Conservation (phyloP, 1,139 yeast genomes). For the Sporopachydermia cereana region DNA sequence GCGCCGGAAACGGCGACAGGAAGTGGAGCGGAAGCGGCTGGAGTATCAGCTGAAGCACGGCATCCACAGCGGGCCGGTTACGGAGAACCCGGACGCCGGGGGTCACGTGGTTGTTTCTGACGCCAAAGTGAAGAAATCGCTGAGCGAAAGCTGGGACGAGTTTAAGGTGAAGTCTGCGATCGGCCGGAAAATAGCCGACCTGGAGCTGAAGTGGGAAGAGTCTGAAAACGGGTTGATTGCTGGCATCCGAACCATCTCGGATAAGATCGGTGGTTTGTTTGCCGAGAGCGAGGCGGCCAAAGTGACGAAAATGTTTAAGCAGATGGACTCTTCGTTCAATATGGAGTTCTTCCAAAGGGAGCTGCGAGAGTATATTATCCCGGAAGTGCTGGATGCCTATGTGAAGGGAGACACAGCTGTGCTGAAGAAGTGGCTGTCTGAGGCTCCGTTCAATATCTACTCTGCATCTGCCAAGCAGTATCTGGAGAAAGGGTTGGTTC, state of each 20-base stretch:
- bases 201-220: constrained; percentile 69
- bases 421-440: constrained; percentile 85
- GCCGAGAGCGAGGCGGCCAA: constrained; percentile 95
- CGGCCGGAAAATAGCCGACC: constrained; percentile 51
- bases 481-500: constrained; percentile 80
- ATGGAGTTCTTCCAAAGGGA: constrained; percentile 73
- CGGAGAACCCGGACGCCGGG: constrained; percentile 81
- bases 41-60: constrained; percentile 56
- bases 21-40: constrained; percentile 22
- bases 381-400: constrained; percentile 93
- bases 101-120: constrained; percentile 74
- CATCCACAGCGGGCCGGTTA: constrained; percentile 49
- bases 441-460: constrained; percentile 94
- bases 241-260: constrained; percentile 65
- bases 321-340: constrained; percentile 83
- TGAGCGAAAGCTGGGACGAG: constrained; percentile 53
- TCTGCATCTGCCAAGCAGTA: constrained; percentile 89
- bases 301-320: constrained; percentile 74
- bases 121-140: constrained; percentile 59
- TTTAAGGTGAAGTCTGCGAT: constrained; percentile 58
- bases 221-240: constrained; percentile 88
- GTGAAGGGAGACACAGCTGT: constrained; percentile 81
- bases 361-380: constrained; percentile 83
- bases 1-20: constrained; percentile 56
- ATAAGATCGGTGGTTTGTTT: constrained; percentile 76